These are phyloP conservation scores for Oryza longistaminata DNA, from an alignment of 176 grass and related monocot species.

Conservation along the genomic window DNA sequence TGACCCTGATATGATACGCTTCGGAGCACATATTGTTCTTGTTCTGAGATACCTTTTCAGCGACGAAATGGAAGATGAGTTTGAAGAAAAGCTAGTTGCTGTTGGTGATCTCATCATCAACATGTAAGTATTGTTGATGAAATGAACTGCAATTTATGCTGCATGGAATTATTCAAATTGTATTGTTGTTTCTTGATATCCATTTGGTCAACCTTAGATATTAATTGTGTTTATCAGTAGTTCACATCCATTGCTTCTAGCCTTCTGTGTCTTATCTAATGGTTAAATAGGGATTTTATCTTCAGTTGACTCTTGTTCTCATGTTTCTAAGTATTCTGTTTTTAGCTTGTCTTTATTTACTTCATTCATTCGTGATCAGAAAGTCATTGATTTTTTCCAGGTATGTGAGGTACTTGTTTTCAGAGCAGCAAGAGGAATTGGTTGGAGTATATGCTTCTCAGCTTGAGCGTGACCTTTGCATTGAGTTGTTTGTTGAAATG, in stretches of 20 bases:
- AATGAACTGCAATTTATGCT: not conserved
- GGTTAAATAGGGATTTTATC: not conserved
- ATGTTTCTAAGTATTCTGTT: slow-evolving; percentile 11
- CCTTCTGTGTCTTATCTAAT: not conserved
- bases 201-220: slow-evolving; percentile 14
- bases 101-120: slow-evolving; percentile 88
- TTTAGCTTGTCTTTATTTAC: slow-evolving; percentile 6
- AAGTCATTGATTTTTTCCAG: slow-evolving; percentile 53
- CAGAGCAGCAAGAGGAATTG: slow-evolving; percentile 87
- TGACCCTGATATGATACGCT: slow-evolving; percentile 86
- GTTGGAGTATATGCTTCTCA: slow-evolving; percentile 97
- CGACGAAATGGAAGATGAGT: slow-evolving; percentile 73
- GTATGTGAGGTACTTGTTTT: slow-evolving; percentile 93
- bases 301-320: not conserved
- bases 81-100: slow-evolving; percentile 77
- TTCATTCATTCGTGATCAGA: slow-evolving; percentile 13
- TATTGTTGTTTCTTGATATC: slow-evolving; percentile 13
- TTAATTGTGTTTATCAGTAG: not conserved
- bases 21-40: slow-evolving; percentile 91
- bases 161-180: not conserved
- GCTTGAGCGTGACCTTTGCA: slow-evolving; percentile 77
- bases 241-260: not conserved
- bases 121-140: slow-evolving; percentile 56
- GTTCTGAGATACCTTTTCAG: slow-evolving; percentile 78
- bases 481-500: slow-evolving; percentile 94